Percentiles rank a stretch among this genome's conserved stretches.
Conservation (phyloP, 768 basidiomycete species). For the Pleurotus cornucopiae region DNA sequence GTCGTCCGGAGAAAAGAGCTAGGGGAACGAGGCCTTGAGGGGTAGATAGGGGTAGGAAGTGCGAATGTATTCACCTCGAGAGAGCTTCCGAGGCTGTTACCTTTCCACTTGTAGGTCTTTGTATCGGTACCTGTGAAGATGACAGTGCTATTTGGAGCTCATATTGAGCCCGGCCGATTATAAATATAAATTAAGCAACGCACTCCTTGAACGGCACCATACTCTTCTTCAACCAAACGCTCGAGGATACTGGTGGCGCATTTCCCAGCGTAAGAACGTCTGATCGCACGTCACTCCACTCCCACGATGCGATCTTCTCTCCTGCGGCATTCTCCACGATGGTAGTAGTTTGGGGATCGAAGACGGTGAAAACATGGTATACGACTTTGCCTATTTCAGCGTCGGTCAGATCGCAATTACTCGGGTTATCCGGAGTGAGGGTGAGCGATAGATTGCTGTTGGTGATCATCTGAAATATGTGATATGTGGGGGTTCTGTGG, state of each 20-base stretch:
- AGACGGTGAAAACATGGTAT: slow-evolving; percentile 33
- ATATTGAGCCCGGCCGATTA: neutral
- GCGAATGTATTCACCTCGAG: slow-evolving; percentile 24
- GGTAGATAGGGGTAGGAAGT: neutral
- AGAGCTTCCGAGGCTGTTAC: slow-evolving; percentile 27
- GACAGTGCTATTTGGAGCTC: slow-evolving; percentile 26
- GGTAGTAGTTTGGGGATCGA: slow-evolving; percentile 25
- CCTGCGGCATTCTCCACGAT: slow-evolving; percentile 27
- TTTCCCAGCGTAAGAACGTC: slow-evolving; percentile 34
- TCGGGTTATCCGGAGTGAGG: slow-evolving; percentile 37
- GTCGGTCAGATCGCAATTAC: slow-evolving; percentile 32
- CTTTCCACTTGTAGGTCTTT: slow-evolving; percentile 38
- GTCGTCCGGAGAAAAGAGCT: slow-evolving; percentile 33
- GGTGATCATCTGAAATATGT: neutral
- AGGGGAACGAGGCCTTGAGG: slow-evolving; percentile 1
- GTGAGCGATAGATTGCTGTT: slow-evolving; percentile 20
- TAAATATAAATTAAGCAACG: slow-evolving; percentile 8
- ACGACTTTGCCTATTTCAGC: slow-evolving; percentile 24
- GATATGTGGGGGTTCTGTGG: neutral
- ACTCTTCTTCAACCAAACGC: slow-evolving; percentile 37
- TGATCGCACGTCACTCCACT: slow-evolving; percentile 32
- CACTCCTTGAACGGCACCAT: slow-evolving; percentile 36
- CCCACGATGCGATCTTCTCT: slow-evolving; percentile 29
- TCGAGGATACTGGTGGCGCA: slow-evolving; percentile 22
- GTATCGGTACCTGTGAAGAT: slow-evolving; percentile 28